Evolutionary conservation across 345 rosid species (phyloP).

Genomic region (Trapa bicornis): DNA sequence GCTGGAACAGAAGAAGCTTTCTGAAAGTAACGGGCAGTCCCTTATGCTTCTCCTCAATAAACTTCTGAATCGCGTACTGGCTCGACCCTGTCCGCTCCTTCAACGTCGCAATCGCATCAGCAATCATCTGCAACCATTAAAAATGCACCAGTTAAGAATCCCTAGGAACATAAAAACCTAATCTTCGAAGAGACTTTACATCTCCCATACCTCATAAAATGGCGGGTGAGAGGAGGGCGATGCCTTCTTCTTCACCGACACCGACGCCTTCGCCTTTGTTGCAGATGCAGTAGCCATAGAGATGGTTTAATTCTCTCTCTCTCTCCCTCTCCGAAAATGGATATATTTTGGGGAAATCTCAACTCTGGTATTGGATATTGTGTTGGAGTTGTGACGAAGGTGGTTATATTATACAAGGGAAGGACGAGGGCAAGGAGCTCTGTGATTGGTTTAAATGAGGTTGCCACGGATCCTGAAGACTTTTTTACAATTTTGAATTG

Average conservation of each 20-base stretch:
- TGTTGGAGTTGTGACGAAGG: background rate
- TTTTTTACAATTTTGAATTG: background rate
- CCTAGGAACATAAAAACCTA: background rate
- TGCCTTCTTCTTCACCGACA: slow-evolving; percentile 4
- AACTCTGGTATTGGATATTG: background rate
- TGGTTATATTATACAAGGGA: slow-evolving; percentile 2
- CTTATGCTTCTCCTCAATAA: slow-evolving; percentile 39
- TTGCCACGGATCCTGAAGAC: slow-evolving; percentile 10
- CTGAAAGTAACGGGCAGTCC: slow-evolving; percentile 28
- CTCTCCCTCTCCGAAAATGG: background rate
- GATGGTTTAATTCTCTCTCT: background rate
- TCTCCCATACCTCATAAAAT: slow-evolving; percentile 21
- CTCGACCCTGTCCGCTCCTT: slow-evolving; percentile 50
- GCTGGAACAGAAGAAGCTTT: slow-evolving; percentile 29
- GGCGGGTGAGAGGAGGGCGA: slow-evolving; percentile 28
- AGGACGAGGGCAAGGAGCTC: slow-evolving; percentile 2
- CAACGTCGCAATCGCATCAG: slow-evolving; percentile 30
- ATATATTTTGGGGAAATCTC: too few relatives aligned
- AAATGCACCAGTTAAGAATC: background rate
- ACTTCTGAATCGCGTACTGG: slow-evolving; percentile 42
- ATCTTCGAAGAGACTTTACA: background rate
- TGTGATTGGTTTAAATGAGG: slow-evolving; percentile 13
- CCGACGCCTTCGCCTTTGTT: slow-evolving; percentile 9
- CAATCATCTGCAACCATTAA: slow-evolving; percentile 28
- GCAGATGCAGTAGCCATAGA: slow-evolving; percentile 12